Evolutionary conservation across 495 filamentous ascomycete species (phyloP), one percentile per base, ranked within the genome.

Genomic region (Rostrohypoxylon terebratum): DNA sequence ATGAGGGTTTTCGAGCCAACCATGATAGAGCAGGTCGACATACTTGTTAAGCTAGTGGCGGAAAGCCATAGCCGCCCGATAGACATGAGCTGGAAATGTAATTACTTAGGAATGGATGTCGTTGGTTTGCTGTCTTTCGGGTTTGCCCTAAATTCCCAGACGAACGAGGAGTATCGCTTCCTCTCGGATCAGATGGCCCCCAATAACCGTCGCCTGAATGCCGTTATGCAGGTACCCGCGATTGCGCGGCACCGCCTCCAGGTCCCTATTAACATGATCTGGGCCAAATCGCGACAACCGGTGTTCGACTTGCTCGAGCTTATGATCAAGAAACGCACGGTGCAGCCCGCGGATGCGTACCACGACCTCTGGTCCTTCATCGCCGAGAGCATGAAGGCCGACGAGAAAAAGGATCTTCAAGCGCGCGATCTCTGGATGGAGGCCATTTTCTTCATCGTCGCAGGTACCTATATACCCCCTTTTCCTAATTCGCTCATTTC

Each of bases 371-470:
- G 67, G 34, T 75, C 72, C 0, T 72, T 79, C 69, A 83, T 81
- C 59, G 83, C 82, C 14, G 83, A 85, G 9, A 14, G 9, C 81
- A 47, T 87, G 80, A 20, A 77, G 65, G 72, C 45, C 34, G 38
- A 25, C 2, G 21, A 50, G 14, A 47, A 20, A 20, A 21, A 62
- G 4, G 23, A n/a, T 21, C 48, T 71, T 4, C 23, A 33, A 38
- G 14, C 40, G 11, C 55, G 48, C 23, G 71, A 71, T 13, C 11
- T 72, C 0, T 76, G 74, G 74, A 45, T 54, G 1, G 74, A 76
- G 33, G 70, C 74, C 8, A 25, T 70, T 9, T 63, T 74, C n/a
- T 61, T 76, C 9, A 63, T 69, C n/a, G 58, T 65, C 2, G 66
- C 74, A 38, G 63, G 72, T 66, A 31, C 18, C 34, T 21, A 18